Conservation (phyloP, 805 yeast genomes). For the Pichia sporocuriosa region DNA sequence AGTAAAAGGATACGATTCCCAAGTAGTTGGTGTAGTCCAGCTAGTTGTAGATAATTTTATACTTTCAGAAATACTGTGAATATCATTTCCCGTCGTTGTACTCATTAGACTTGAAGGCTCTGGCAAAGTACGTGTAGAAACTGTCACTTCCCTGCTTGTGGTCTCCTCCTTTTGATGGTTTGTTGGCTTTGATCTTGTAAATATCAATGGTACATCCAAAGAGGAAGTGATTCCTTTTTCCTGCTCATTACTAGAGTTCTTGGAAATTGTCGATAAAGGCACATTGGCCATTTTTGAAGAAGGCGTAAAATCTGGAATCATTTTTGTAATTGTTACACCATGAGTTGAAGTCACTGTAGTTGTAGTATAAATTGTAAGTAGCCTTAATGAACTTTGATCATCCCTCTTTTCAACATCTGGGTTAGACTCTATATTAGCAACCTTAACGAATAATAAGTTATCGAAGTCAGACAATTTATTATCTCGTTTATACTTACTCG, state of each 20-base stretch:
- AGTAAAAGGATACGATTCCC: slow-evolving; percentile 10
- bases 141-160: too few species aligned
- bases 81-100: too few species aligned
- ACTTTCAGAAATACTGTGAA: too few species aligned
- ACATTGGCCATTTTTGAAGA: background rate
- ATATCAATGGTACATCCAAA: background rate
- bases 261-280: background rate
- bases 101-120: too few species aligned
- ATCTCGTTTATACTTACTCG: too few species aligned
- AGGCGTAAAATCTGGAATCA: background rate
- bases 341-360: slow-evolving; percentile 12
- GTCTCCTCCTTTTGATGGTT: background rate
- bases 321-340: slow-evolving; percentile 1
- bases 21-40: slow-evolving; percentile 7
- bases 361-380: slow-evolving; percentile 11
- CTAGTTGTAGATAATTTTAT: too few species aligned
- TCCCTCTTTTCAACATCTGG: slow-evolving; percentile 17
- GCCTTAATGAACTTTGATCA: too few species aligned
- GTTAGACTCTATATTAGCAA: too few species aligned
- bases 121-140: too few species aligned
- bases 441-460: too few species aligned
- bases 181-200: background rate
- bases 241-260: background rate
- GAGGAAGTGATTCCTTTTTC: too few species aligned
- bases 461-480: too few species aligned